Evolutionary conservation across 2,329 filamentous ascomycete species (phyloP).

Genomic region (Chaetomiaceae sp.): DNA sequence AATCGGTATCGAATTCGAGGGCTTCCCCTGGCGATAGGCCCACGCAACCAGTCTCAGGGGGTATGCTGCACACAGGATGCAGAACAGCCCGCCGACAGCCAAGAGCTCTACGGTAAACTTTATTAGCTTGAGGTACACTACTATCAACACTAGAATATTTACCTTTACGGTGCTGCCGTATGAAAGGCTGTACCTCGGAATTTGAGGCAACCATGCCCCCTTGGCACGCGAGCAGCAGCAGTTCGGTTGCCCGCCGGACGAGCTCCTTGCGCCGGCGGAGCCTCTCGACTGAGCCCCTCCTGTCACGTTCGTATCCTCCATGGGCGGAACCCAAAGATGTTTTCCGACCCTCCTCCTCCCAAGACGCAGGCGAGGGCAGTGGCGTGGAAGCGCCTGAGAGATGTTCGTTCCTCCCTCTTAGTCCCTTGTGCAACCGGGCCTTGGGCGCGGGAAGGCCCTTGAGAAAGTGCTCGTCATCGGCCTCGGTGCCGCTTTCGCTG

Average conservation of each 20-base stretch:
- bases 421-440: conserved; percentile 68
- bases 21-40: conserved; percentile 39
- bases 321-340: conserved; percentile 24
- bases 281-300: conserved; percentile 31
- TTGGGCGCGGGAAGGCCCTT: conserved; percentile 79
- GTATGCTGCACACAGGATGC: conserved; percentile 47
- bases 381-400: conserved; percentile 55
- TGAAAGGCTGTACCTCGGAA: conserved; percentile 40
- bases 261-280: conserved; percentile 47
- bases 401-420: conserved; percentile 57
- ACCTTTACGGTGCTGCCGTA: conserved; percentile 49
- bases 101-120: conserved; percentile 38
- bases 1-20: conserved; percentile 40
- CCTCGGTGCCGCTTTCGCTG: conserved; percentile 91
- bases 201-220: conserved; percentile 47
- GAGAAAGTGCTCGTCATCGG: conserved; percentile 87
- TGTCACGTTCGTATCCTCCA: conserved; percentile 24
- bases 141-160: conserved; percentile 9
- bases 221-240: conserved; percentile 47
- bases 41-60: conserved; percentile 55
- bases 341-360: conserved; percentile 39
- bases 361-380: conserved; percentile 44
- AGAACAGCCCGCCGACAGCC: conserved; percentile 35
- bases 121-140: conserved; percentile 21
- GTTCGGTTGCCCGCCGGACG: conserved; percentile 49